phyloP scores from a whole-genome alignment of 2,329 filamentous ascomycete genomes.

The Fusarium incarnatum region DNA sequence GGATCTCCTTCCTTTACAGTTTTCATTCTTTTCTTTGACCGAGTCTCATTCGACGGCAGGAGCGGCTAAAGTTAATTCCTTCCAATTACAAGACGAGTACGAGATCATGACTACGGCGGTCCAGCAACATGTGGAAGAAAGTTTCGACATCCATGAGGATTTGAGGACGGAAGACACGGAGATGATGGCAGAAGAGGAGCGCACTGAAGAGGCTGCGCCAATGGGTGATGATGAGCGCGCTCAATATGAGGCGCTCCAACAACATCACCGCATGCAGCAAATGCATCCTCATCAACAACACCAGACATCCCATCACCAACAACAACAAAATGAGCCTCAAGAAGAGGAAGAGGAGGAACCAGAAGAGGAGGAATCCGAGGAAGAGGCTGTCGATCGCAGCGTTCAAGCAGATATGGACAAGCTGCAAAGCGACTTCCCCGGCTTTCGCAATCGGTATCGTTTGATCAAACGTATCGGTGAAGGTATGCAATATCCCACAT shows the following conservation, averaged over 20 bases:
- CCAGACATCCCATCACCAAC: constrained; percentile 23
- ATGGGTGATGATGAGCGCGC: constrained; percentile 42
- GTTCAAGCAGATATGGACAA: constrained; percentile 89
- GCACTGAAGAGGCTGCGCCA: constrained; percentile 42
- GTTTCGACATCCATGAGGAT: constrained; percentile 64
- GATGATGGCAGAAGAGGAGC: constrained; percentile 60
- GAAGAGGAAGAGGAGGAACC: constrained; percentile 56
- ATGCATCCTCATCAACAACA: constrained; percentile 31
- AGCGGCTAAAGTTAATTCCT: not conserved
- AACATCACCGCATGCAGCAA: constrained; percentile 34
- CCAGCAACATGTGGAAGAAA: constrained; percentile 50
- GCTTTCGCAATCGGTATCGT: constrained; percentile 85
- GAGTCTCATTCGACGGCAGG: not conserved
- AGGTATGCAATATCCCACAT: constrained; percentile 64
- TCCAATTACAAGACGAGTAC: constrained; percentile 15
- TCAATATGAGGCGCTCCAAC: constrained; percentile 39
- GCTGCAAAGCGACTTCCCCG: constrained; percentile 83
- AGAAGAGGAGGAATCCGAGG: constrained; percentile 63
- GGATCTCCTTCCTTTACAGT: constrained; percentile 9
- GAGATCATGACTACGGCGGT: constrained; percentile 40
- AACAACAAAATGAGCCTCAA: constrained; percentile 39
- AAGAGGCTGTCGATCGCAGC: constrained; percentile 72
- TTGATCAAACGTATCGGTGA: constrained; percentile 97
- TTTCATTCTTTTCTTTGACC: constrained; percentile 1
- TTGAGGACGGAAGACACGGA: constrained; percentile 62